These are phyloP conservation scores for Aspergillus carbonarius DNA, from an alignment of 2,329 filamentous ascomycete genomes.

Conservation along the genomic window DNA sequence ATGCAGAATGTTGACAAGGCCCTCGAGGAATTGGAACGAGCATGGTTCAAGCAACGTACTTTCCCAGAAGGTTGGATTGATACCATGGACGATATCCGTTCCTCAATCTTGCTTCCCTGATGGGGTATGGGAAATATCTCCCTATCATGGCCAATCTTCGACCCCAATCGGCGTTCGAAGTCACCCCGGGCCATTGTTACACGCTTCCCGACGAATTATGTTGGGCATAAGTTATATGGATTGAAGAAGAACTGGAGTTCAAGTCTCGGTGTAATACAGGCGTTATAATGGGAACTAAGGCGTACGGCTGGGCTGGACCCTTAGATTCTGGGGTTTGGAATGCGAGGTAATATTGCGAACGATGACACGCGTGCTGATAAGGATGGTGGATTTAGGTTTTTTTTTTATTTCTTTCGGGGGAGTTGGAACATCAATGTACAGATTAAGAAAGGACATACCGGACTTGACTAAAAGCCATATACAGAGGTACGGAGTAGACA, in stretches of 20 bases:
- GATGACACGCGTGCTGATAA: background rate
- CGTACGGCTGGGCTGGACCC: background rate
- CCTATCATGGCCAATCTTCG: no score
- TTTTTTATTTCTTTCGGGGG: background rate
- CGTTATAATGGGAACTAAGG: background rate
- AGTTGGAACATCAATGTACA: background rate
- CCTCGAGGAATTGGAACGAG: constrained; percentile 29
- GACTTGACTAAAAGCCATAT: background rate
- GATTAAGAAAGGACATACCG: background rate
- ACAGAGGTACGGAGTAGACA: background rate
- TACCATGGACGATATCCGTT: constrained; percentile 34
- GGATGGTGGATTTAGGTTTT: background rate
- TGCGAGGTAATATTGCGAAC: background rate
- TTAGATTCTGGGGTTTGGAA: background rate
- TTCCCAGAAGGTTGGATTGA: constrained; percentile 35
- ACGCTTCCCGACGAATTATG: background rate
- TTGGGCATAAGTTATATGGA: background rate
- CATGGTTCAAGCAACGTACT: constrained; percentile 34
- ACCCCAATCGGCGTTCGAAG: background rate
- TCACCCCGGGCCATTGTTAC: background rate
- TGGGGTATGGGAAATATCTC: no score
- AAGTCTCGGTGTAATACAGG: background rate
- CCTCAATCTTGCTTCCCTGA: constrained; percentile 33
- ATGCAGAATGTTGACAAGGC: constrained; percentile 31
- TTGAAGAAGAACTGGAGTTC: background rate